Conservation (phyloP, 2,329 filamentous ascomycete genomes). For the Fonsecaea erecta region DNA sequence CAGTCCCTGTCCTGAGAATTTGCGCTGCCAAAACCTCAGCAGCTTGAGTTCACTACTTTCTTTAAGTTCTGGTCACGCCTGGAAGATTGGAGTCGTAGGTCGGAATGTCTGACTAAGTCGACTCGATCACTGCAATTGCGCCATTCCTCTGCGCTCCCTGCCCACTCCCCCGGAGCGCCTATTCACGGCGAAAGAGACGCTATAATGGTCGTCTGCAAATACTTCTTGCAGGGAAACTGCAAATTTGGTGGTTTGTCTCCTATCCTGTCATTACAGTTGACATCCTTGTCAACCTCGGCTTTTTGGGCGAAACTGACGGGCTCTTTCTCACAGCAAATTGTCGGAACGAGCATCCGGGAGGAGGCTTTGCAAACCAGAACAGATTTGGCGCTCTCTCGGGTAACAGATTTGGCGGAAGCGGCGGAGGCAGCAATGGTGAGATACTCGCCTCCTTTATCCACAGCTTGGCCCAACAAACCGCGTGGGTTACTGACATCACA, state of each 20-base stretch:
- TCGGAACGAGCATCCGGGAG: slow-evolving; percentile 63
- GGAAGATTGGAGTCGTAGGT: background rate
- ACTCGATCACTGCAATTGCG: background rate
- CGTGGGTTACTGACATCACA: slow-evolving; percentile 15
- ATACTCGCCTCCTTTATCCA: background rate
- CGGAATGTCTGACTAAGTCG: background rate
- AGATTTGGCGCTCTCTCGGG: slow-evolving; percentile 35
- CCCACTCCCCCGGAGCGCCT: background rate
- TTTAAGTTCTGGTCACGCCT: background rate
- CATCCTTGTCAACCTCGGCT: background rate
- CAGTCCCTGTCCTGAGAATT: background rate
- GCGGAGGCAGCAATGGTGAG: slow-evolving; percentile 29
- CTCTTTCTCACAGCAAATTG: slow-evolving; percentile 56
- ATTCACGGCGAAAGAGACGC: background rate
- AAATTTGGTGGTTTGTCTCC: slow-evolving; percentile 62
- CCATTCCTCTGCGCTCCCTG: background rate
- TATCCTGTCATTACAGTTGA: background rate
- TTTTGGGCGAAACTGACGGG: slow-evolving; percentile 1
- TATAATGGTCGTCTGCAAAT: slow-evolving; percentile 62
- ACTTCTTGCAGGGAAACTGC: slow-evolving; percentile 68
- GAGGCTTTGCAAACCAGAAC: slow-evolving; percentile 25
- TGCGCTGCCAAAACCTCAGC: background rate
- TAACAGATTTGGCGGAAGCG: slow-evolving; percentile 16
- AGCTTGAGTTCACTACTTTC: background rate
- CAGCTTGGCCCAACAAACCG: background rate